Evolutionary conservation across 148 eudicot genomes (phyloP).

Genomic region (Fagopyrum esculentum): DNA sequence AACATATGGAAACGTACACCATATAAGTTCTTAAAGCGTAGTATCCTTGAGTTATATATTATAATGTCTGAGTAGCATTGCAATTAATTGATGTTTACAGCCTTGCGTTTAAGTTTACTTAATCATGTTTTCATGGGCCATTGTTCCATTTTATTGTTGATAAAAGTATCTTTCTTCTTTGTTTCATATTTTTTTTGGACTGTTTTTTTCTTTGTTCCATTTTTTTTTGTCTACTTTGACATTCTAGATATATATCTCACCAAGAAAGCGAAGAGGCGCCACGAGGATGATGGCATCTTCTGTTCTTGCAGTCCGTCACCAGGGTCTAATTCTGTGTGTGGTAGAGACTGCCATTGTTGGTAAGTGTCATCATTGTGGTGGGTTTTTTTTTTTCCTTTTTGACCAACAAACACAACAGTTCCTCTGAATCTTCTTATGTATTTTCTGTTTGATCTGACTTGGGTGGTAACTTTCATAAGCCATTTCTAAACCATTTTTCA

Average conservation of each 20-base stretch:
- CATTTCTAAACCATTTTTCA: neutral
- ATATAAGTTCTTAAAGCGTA: conserved; percentile 65
- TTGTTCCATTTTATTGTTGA: neutral
- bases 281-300: conserved; percentile 95
- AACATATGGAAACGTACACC: conserved; percentile 56
- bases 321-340: conserved; percentile 65
- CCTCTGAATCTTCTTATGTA: neutral
- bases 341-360: conserved; percentile 96
- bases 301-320: conserved; percentile 75
- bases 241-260: conserved; percentile 71
- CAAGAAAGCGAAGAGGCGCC: conserved; percentile 73
- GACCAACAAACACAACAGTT: neutral
- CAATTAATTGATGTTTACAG: conserved; percentile 1
- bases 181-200: neutral
- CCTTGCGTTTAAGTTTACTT: neutral
- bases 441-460: neutral
- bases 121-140: neutral
- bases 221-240: conserved; percentile 34
- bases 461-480: neutral
- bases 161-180: neutral
- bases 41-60: conserved; percentile 48
- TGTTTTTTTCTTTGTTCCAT: neutral
- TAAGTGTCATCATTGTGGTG: conserved; percentile 26
- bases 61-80: conserved; percentile 3
- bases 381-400: conserved; percentile 4